Evolutionary conservation across 208 protist species (phyloP), one percentile per base, ranked within the genome.

Genomic region (Wallacemonas collosoma): DNA sequence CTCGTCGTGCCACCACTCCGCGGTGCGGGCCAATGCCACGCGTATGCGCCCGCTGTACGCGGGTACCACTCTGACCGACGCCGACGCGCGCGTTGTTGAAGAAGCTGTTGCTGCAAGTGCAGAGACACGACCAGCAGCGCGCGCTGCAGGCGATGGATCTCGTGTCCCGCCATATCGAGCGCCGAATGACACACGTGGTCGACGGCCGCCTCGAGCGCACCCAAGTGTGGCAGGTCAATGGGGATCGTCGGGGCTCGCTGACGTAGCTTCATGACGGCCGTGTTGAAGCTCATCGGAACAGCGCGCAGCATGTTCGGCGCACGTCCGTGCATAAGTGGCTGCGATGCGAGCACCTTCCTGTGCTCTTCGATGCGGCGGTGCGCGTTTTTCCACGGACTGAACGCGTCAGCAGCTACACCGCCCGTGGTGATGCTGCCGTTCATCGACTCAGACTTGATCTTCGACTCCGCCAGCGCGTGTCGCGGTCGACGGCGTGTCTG

Each of bases 101-200:
- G 71, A 17, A 76, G 62, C 39, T 79, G 68, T 63, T 76, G 71
- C 61, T 76, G 76, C 41, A 82, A 68, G 1, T 73, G 73, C 3
- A 65, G 77, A n/a, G 77, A 76, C 12, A 82, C 81, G n/a, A 81
- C 71, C 51, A 86, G 53, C 9, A 86, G 72, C 43, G 74, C 77
- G 35, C 69, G 73, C 65, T 86, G 81, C 71, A 81, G 70, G 54
- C 40, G 68, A 38, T 6, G 66, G 35, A 40, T 58, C 43, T 76
- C 70, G 53, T 79, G 68, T 1, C 60, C 47, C 35, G 50, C 57
- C 44, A 71, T 61, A 11, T 67, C 64, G 11, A 74, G 55, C 4
- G 35, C 57, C 3, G 57, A 38, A 39, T 14, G 47, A 38, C 68
- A 81, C 40, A 60, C 68, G 35, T 62, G 55, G 35, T 84, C 80